These are phyloP conservation scores for Naematelia aurantialba DNA, from an alignment of 768 basidiomycete species.

Conservation along the genomic window DNA sequence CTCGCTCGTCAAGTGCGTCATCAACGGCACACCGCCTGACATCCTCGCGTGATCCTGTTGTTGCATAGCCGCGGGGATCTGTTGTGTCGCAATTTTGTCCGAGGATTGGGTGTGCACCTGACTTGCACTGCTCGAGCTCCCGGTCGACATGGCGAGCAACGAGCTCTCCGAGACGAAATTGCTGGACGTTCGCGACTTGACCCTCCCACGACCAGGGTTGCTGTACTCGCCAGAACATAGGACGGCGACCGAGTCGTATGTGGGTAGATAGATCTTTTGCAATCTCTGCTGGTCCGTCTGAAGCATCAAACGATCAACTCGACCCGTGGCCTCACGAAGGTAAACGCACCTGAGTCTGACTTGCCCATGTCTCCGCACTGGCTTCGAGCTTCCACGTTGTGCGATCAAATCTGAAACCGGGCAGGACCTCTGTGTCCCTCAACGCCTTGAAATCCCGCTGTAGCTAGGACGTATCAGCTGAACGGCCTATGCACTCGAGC, in stretches of 20 bases:
- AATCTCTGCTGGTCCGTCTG: neutral
- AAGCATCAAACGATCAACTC: neutral
- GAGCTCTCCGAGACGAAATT: neutral
- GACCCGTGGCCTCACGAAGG: neutral
- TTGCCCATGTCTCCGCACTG: constrained; percentile 26
- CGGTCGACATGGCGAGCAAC: constrained; percentile 1
- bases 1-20: neutral
- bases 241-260: neutral
- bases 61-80: neutral
- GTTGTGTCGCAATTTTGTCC: neutral
- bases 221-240: neutral
- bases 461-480: constrained; percentile 12
- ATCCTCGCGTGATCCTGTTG: neutral
- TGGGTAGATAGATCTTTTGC: neutral
- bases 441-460: constrained; percentile 37
- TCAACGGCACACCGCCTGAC: neutral
- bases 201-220: neutral
- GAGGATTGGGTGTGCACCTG: neutral
- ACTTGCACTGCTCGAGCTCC: neutral
- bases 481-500: neutral
- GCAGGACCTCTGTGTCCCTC: constrained; percentile 33
- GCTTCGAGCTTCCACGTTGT: constrained; percentile 16
- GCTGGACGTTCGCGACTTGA: neutral
- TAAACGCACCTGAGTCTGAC: constrained; percentile 29
- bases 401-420: constrained; percentile 34